Conservation (phyloP, 768 basidiomycete species). For the Tubosaeta sp. region DNA sequence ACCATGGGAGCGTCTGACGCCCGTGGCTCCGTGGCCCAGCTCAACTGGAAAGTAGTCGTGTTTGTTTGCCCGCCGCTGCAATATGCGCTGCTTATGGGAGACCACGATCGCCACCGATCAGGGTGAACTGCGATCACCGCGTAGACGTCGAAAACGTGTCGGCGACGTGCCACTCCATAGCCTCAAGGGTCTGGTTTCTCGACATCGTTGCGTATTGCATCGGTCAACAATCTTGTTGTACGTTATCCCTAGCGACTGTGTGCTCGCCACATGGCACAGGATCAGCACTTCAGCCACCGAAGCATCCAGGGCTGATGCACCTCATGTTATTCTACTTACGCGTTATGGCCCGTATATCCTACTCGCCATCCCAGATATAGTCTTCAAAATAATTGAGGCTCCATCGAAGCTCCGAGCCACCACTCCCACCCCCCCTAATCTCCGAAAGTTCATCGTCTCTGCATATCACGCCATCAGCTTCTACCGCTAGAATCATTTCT, state of each 20-base stretch:
- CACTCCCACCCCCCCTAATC: constrained; percentile 37
- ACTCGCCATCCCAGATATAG: constrained; percentile 75
- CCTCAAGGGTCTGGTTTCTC: constrained; percentile 12
- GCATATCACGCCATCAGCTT: constrained; percentile 65
- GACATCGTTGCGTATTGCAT: constrained; percentile 1
- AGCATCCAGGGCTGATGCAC: neutral
- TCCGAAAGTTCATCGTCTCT: constrained; percentile 59
- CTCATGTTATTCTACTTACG: neutral
- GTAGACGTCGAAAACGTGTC: constrained; percentile 30
- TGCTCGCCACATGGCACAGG: constrained; percentile 3
- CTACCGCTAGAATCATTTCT: constrained; percentile 77
- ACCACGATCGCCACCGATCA: constrained; percentile 21
- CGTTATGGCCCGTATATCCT: neutral
- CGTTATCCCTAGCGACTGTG: neutral
- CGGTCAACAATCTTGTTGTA: neutral
- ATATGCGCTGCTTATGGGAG: neutral
- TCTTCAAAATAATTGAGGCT: constrained; percentile 60
- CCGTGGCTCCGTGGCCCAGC: constrained; percentile 16
- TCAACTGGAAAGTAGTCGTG: neutral
- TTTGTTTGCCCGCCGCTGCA: too few species aligned
- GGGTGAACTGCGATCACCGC: constrained; percentile 11
- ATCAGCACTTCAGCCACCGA: neutral
- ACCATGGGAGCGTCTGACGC: constrained; percentile 15
- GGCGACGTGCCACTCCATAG: constrained; percentile 6
- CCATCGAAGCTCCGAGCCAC: constrained; percentile 68